Conservation (phyloP, 2,329 filamentous ascomycete species). For the Botryotinia globosa region DNA sequence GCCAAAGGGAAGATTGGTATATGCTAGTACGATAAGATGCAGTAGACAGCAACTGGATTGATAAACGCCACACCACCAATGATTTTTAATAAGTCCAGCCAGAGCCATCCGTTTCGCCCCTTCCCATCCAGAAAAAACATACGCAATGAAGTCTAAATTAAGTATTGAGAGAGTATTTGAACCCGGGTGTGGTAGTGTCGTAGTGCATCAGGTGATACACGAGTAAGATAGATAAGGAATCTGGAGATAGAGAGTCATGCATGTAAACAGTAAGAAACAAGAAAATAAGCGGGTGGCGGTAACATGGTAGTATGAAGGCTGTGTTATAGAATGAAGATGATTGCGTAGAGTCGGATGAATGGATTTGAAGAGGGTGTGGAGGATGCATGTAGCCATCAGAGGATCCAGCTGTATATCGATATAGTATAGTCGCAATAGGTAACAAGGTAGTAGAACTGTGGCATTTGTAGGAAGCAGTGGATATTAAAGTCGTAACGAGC, state of each 20-base stretch:
- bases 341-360: constrained; percentile 9
- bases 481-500: neutral
- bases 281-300: constrained; percentile 15
- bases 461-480: neutral
- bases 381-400: constrained; percentile 1
- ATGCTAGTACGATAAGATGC: constrained; percentile 19
- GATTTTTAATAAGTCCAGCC: constrained; percentile 8
- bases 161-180: constrained; percentile 3
- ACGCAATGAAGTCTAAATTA: constrained; percentile 11
- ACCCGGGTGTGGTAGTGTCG: constrained; percentile 5
- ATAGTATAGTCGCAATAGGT: neutral
- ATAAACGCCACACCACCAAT: constrained; percentile 15
- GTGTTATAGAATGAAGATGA: neutral
- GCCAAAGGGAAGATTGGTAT: constrained; percentile 16
- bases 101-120: constrained; percentile 7
- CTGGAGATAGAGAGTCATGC: constrained; percentile 13
- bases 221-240: constrained; percentile 7
- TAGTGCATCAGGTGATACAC: constrained; percentile 13
- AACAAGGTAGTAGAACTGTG: neutral
- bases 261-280: constrained; percentile 13
- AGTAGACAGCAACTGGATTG: neutral
- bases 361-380: constrained; percentile 12
- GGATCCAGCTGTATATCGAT: neutral
- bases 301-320: constrained; percentile 4
- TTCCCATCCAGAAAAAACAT: neutral